phyloP scores from a whole-genome alignment of 2,329 filamentous ascomycete species.

The Rugonectria rugulosa region DNA sequence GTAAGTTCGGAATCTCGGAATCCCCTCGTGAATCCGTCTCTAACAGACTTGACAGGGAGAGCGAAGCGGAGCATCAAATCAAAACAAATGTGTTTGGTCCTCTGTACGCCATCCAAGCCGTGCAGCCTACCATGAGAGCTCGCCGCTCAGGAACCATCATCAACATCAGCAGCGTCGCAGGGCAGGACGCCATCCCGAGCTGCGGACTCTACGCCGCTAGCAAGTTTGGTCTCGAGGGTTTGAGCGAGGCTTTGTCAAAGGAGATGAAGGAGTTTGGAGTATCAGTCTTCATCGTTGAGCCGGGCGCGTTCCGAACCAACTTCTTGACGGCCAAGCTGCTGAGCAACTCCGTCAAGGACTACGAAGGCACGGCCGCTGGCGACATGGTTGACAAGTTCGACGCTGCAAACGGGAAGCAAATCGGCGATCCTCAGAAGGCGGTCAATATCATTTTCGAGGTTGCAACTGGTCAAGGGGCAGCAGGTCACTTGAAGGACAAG shows the following conservation, averaged over 20 bases:
- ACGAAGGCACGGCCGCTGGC: constrained; percentile 39
- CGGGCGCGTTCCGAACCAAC: constrained; percentile 59
- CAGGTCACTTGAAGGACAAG: constrained; percentile 39
- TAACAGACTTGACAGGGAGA: constrained; percentile 36
- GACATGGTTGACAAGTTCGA: constrained; percentile 36
- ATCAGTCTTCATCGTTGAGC: constrained; percentile 54
- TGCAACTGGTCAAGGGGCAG: constrained; percentile 41
- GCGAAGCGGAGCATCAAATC: constrained; percentile 51
- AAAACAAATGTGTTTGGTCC: constrained; percentile 59
- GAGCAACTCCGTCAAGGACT: constrained; percentile 34
- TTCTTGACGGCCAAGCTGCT: constrained; percentile 45
- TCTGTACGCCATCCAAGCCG: constrained; percentile 55
- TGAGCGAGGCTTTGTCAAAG: constrained; percentile 50
- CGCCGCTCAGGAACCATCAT: constrained; percentile 52
- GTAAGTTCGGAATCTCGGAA: constrained; percentile 17
- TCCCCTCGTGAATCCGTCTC: not conserved
- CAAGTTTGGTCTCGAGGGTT: constrained; percentile 53
- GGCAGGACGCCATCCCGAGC: constrained; percentile 47
- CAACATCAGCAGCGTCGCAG: constrained; percentile 56
- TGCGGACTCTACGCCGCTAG: constrained; percentile 54
- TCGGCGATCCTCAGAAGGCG: constrained; percentile 49
- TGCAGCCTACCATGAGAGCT: constrained; percentile 55
- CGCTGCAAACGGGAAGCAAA: constrained; percentile 43
- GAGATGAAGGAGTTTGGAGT: constrained; percentile 56
- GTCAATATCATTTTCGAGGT: constrained; percentile 49